Evolutionary conservation across 805 yeast species (phyloP).

Genomic region (Lachancea nothofagi): DNA sequence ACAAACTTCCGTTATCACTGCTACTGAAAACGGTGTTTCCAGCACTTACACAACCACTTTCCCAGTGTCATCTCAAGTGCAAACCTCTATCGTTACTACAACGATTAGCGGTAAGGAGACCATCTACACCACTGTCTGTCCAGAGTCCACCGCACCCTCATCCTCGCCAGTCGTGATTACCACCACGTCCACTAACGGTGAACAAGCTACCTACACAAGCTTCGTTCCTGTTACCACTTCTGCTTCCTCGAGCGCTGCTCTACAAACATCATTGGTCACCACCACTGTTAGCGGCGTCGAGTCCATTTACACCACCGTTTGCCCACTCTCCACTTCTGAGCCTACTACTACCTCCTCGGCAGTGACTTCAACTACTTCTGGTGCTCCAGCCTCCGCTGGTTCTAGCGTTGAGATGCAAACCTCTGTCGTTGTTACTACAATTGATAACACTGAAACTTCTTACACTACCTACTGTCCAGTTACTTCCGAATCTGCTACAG

Average conservation of each 20-base stretch:
- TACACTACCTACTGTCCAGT: constrained; percentile 17
- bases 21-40: constrained; percentile 9
- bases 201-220: no score
- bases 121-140: constrained; percentile 1
- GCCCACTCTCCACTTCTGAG: constrained; percentile 14
- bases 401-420: not conserved
- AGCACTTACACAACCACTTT: constrained; percentile 16
- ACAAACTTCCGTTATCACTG: constrained; percentile 9
- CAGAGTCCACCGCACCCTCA: no score
- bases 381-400: constrained; percentile 6
- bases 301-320: constrained; percentile 14
- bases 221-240: no score
- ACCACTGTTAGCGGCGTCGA: constrained; percentile 6
- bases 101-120: constrained; percentile 4
- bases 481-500: not conserved
- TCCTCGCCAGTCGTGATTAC: no score
- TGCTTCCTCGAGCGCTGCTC: not conserved
- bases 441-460: constrained; percentile 11
- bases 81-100: constrained; percentile 5
- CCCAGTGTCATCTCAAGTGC: constrained; percentile 11
- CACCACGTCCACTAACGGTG: no score
- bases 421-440: constrained; percentile 12
- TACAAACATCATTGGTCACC: constrained; percentile 4
- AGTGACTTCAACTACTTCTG: constrained; percentile 9
- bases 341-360: no score